Conservation (phyloP, 2,329 filamentous ascomycete species). For the Paraphaeosphaeria minitans region DNA sequence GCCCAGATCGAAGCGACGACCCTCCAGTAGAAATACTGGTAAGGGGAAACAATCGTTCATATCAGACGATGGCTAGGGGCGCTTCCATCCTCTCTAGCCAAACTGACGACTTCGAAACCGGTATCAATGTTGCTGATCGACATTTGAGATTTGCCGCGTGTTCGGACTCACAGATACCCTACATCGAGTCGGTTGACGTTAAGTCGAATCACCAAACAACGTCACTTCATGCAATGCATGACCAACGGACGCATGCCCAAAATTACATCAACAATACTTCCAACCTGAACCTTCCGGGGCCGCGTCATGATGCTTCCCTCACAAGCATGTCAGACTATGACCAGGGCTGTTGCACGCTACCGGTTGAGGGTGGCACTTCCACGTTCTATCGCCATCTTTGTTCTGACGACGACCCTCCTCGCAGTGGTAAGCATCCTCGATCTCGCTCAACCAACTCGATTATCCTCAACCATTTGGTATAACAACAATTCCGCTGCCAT, state of each 20-base stretch:
- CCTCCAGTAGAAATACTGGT: conserved; percentile 17
- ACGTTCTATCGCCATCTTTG: conserved; percentile 60
- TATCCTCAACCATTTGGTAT: background rate
- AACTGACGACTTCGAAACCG: conserved; percentile 14
- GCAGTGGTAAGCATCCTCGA: conserved; percentile 46
- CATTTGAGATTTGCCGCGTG: conserved; percentile 8
- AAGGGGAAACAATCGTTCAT: conserved; percentile 16
- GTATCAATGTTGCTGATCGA: conserved; percentile 13
- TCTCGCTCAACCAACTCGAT: background rate
- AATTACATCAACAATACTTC: conserved; percentile 40
- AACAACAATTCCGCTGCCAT: background rate
- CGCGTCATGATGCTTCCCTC: background rate
- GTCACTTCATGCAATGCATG: conserved; percentile 27
- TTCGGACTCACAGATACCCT: conserved; percentile 11
- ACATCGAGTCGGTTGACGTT: conserved; percentile 35
- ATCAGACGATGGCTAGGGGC: conserved; percentile 13
- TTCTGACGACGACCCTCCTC: conserved; percentile 65
- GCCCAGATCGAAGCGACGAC: conserved; percentile 5
- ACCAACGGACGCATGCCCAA: conserved; percentile 24
- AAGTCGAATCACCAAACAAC: conserved; percentile 29
- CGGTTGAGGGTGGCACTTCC: conserved; percentile 39
- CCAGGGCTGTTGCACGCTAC: conserved; percentile 22
- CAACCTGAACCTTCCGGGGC: conserved; percentile 32
- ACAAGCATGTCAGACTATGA: background rate
- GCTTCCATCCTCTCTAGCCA: conserved; percentile 19